A percentile compares a stretch with the other conserved stretches of the same genome.
Evolutionary conservation across 768 basidiomycete genomes (phyloP).

Genomic region (Suillus americanus): DNA sequence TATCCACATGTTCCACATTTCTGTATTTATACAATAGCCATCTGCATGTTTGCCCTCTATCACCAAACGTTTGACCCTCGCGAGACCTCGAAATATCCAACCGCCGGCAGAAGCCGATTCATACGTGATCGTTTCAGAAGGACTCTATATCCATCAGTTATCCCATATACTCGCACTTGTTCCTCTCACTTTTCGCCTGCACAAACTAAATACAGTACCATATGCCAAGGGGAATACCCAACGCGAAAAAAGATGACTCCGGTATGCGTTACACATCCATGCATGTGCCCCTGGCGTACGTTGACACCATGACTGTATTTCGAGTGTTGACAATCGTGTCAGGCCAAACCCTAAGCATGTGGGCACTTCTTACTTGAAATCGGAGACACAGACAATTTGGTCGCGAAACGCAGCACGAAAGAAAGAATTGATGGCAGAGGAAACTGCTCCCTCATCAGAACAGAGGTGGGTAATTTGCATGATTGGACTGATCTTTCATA

Average conservation of each 20-base stretch:
- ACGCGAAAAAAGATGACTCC: conserved; percentile 77
- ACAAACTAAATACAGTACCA: background rate
- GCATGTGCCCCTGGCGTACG: conserved; percentile 74
- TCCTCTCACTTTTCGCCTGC: background rate
- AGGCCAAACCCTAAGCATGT: conserved; percentile 83
- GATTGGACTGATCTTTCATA: conserved; percentile 11
- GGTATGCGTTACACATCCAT: conserved; percentile 82
- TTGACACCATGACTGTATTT: conserved; percentile 14
- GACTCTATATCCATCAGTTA: background rate
- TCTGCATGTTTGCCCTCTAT: background rate
- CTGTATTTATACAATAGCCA: conserved; percentile 19
- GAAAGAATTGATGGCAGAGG: conserved; percentile 44
- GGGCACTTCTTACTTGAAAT: conserved; percentile 75
- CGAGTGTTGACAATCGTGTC: conserved; percentile 12
- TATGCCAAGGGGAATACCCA: conserved; percentile 85
- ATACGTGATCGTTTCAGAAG: background rate
- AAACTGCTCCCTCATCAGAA: conserved; percentile 39
- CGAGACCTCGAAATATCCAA: background rate
- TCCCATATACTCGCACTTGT: background rate
- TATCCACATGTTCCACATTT: conserved; percentile 15
- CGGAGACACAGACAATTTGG: conserved; percentile 75
- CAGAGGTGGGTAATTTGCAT: conserved; percentile 40
- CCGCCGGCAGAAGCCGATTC: conserved; percentile 2
- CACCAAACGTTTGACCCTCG: background rate
- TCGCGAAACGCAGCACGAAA: conserved; percentile 60